phyloP scores from a whole-genome alignment of 768 basidiomycete species.

The Boletus sensibilis region DNA sequence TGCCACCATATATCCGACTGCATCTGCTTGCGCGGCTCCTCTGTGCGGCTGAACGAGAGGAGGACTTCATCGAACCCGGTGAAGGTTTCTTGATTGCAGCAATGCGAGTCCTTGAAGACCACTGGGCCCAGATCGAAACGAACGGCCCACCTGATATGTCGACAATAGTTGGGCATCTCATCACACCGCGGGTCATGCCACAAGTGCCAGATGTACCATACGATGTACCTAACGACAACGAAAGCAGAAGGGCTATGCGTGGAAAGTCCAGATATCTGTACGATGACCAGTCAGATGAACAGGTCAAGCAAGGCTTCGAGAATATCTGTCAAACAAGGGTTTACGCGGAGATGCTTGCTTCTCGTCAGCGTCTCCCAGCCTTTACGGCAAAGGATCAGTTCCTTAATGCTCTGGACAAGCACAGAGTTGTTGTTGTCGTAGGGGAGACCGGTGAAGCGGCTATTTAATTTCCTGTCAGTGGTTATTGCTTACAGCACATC shows the following conservation, averaged over 20 bases:
- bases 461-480: not conserved
- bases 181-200: conserved; percentile 10
- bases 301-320: conserved; percentile 56
- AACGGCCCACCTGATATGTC: conserved; percentile 76
- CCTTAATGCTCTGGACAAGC: conserved; percentile 51
- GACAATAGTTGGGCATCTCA: conserved; percentile 48
- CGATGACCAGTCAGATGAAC: conserved; percentile 47
- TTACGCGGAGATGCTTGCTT: conserved; percentile 56
- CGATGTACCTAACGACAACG: conserved; percentile 1
- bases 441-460: conserved; percentile 79
- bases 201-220: conserved; percentile 17
- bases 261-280: conserved; percentile 2
- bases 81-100: conserved; percentile 73
- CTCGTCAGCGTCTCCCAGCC: conserved; percentile 69
- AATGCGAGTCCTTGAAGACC: conserved; percentile 68
- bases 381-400: conserved; percentile 67
- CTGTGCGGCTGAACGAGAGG: conserved; percentile 48
- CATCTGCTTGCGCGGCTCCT: conserved; percentile 73
- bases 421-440: conserved; percentile 77
- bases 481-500: conserved; percentile 1
- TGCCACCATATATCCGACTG: conserved; percentile 80
- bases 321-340: conserved; percentile 40
- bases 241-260: not conserved
- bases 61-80: conserved; percentile 58
- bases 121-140: conserved; percentile 64